phyloP scores from a whole-genome alignment of 1,284 basidiomycete genomes.

The Moesziomyces parantarcticus region DNA sequence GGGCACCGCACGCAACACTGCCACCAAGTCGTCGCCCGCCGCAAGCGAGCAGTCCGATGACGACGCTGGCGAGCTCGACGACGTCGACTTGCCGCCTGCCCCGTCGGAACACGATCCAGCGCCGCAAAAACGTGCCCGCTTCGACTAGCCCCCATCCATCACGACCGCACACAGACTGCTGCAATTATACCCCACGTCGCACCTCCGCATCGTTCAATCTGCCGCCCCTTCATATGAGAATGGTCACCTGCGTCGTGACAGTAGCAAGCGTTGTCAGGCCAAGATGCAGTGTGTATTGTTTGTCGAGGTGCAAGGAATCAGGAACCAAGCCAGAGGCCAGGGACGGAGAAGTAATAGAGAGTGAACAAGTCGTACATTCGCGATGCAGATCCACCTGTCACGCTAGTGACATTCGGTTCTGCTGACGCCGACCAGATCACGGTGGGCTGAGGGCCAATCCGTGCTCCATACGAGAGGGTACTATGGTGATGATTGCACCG shows the following conservation, averaged over 20 bases:
- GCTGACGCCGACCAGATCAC: background rate
- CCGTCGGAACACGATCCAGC: background rate
- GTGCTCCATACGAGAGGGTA: background rate
- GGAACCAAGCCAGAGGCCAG: slow-evolving; percentile 1
- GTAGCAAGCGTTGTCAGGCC: background rate
- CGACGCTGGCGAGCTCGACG: slow-evolving; percentile 18
- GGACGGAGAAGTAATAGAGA: background rate
- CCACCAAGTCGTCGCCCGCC: background rate
- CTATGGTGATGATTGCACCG: background rate
- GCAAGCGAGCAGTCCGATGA: background rate
- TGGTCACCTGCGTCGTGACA: no score
- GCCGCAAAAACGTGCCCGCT: slow-evolving; percentile 22
- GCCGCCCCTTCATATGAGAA: no score
- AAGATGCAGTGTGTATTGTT: slow-evolving; percentile 45
- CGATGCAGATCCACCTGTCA: slow-evolving; percentile 5
- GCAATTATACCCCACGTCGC: slow-evolving; percentile 15
- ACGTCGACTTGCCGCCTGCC: slow-evolving; percentile 2
- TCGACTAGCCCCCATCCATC: slow-evolving; percentile 6
- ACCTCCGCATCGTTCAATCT: background rate
- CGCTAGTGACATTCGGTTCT: background rate
- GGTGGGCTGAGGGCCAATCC: background rate
- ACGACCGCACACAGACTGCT: slow-evolving; percentile 5
- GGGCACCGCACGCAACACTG: background rate
- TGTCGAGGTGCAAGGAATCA: slow-evolving; percentile 12
- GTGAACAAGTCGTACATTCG: background rate